Evolutionary conservation across 176 grass and related monocot species (phyloP), one percentile per base, ranked within the genome.

Genomic region (Aegilops speltoides): DNA sequence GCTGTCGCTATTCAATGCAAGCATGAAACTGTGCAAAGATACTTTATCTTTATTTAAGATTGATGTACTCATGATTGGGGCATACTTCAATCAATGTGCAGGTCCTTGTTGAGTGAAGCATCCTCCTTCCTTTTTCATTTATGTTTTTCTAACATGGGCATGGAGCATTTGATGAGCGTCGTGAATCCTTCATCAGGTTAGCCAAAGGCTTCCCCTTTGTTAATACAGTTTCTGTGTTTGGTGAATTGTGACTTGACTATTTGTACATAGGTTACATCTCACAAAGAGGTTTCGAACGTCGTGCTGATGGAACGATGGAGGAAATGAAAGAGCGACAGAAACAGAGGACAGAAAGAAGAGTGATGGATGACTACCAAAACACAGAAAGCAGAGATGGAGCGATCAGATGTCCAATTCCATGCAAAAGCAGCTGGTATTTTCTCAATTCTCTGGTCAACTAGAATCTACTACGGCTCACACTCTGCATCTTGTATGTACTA

Each of bases 321-420:
- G 84, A 89, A 87, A 92, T 67, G 89, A 84, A 85, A 61, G 84
- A 61, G 63, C 40, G 89, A 3, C 75, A 86, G 32, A 84, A 83
- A 17, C 38, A 82, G 37, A 89, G 79, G 64, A 24, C 80, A 54
- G 84, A 88, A 71, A 50, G n/a, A n/a, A n/a, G 40, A 74, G 61
- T 85, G 81, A 81, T 85, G 75, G 80, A 74, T 87, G 79, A 48
- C 50, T 89, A 65, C 80, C 92, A 89, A 73, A 92, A 22, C 78
- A 41, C 73, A 50, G 81, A 87, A 50, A 92, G 43, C 68, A 73
- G 73, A 14, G 66, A 85, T 48, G 82, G 68, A 31, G 32, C 12
- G 0, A 82, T 92, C 43, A 89, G 78, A 76, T 94, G 89, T 83
- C 87, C 92, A 11, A 87, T 87, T 74, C 89, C 89, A 61, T 81